Conservation (phyloP, 1,284 basidiomycete genomes). For the Hypsizygus ulmarius region DNA sequence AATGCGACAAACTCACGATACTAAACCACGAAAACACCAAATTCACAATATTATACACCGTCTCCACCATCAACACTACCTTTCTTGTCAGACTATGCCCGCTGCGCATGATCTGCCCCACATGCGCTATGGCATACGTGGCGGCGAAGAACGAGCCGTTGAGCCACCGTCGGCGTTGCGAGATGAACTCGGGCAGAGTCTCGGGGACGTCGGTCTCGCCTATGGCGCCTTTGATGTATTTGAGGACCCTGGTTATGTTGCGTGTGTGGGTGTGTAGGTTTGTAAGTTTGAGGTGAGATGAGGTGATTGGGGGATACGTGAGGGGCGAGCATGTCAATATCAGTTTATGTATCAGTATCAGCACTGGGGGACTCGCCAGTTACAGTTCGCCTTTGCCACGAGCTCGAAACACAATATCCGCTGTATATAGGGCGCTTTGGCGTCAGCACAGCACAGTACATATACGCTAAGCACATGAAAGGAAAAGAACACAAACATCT, state of each 20-base stretch:
- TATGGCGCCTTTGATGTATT: slow-evolving; percentile 93
- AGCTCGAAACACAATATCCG: slow-evolving; percentile 98
- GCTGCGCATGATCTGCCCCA: slow-evolving; percentile 80
- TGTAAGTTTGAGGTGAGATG: slow-evolving; percentile 1
- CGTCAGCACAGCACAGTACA: no score
- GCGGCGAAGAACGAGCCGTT: slow-evolving; percentile 97
- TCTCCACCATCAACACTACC: slow-evolving; percentile 73
- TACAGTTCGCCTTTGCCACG: slow-evolving; percentile 85
- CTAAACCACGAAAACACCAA: slow-evolving; percentile 93
- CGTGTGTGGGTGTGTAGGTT: no score
- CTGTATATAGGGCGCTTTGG: slow-evolving; percentile 35
- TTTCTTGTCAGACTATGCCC: slow-evolving; percentile 85
- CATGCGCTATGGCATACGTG: slow-evolving; percentile 80
- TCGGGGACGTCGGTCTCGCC: slow-evolving; percentile 98
- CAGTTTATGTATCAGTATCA: no score
- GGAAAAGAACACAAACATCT: slow-evolving; percentile 54
- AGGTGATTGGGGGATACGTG: background rate
- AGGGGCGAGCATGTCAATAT: no score
- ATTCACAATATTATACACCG: slow-evolving; percentile 86
- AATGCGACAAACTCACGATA: slow-evolving; percentile 54
- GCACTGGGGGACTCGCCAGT: slow-evolving; percentile 74
- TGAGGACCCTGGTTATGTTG: slow-evolving; percentile 81
- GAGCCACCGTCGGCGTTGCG: slow-evolving; percentile 87
- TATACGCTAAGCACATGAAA: no score
- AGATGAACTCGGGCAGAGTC: slow-evolving; percentile 91